Evolutionary conservation across 345 rosid genomes (phyloP), one percentile per base, ranked within the genome.

Genomic region (Sonneratia alba): DNA sequence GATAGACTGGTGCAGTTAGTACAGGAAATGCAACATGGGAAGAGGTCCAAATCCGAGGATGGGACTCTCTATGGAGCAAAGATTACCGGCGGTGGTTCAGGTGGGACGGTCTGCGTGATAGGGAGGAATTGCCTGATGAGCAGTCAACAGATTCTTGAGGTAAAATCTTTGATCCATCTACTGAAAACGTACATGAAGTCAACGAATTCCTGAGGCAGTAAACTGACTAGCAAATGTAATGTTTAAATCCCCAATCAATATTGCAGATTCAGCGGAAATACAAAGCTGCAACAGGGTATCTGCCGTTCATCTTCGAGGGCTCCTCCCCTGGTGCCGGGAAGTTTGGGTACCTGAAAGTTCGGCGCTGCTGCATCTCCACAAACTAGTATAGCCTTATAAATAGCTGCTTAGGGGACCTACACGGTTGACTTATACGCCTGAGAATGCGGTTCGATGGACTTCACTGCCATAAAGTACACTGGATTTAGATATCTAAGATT

Each of bases 31-130:
- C 98, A 96, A 77, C 96, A 86, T 61, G 47, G 75, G 70, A 92
- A 81, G 81, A 73, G 64, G 63, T 74, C 81, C 8, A 80, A 77
- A 72, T 72, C 80, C 1, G 91, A 85, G 40, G 97, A 90, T 24
- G 91, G 98, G 59, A 85, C 96, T 32, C 73, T 95, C 42, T 95
- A 87, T 43, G 99, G 99, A 71, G 98, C 99, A 74, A 96, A 92
- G 86, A 96, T 96, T 66, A 96, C 99, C 0, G 99, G 99, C 0
- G 98, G 99, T 2, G 99, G 99, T 7, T 90, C 97, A 36, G 99
- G 99, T 37, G 99, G 99, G 74, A 91, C 99, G 6, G 91, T 92
- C 38, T 88, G 98, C 67, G 97, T 91, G 37, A 62, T 96, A 65
- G 98, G 96, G 62, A 83, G 88, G 70, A 88, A 96, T 71, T 89